These are phyloP conservation scores for Powellomyces hirtus DNA, from an alignment of 192 early-diverging fungal genomes.

Conservation along the genomic window DNA sequence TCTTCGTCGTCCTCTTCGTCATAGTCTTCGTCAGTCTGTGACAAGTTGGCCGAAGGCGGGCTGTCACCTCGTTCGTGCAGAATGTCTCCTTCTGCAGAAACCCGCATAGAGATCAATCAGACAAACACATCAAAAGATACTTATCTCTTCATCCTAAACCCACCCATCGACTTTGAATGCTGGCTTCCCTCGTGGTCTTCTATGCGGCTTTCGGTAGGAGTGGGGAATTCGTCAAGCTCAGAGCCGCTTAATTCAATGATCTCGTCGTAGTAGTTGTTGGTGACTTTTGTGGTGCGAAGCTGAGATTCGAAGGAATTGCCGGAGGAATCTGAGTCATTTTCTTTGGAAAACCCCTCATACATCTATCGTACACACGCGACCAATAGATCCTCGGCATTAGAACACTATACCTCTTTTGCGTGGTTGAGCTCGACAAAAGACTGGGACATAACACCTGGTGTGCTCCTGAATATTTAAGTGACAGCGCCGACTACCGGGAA, in stretches of 20 bases:
- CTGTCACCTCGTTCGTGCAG: slow-evolving; percentile 40
- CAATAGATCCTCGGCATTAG: no score
- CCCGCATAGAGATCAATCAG: no score
- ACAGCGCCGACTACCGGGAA: no score
- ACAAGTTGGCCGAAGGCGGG: slow-evolving; percentile 44
- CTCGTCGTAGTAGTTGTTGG: slow-evolving; percentile 50
- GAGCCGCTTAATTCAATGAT: slow-evolving; percentile 35
- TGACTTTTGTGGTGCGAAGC: slow-evolving; percentile 17
- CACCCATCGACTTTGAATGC: slow-evolving; percentile 13
- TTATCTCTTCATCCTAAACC: not conserved
- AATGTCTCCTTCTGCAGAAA: no score
- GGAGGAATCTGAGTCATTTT: no score
- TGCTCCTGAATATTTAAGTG: no score
- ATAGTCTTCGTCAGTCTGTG: slow-evolving; percentile 48
- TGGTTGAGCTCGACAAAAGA: no score
- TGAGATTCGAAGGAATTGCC: not conserved
- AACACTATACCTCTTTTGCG: no score
- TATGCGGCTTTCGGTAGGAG: slow-evolving; percentile 2
- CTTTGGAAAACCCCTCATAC: no score
- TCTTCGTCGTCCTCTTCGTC: slow-evolving; percentile 42
- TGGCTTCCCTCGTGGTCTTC: slow-evolving; percentile 19
- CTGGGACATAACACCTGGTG: no score
- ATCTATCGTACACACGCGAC: no score
- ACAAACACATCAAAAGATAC: not conserved
- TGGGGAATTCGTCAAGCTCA: slow-evolving; percentile 32